Percentiles rank a stretch among this genome's conserved stretches.
Conservation (phyloP, 352 stramenopile species). For the Phytophthora agathidicida region DNA sequence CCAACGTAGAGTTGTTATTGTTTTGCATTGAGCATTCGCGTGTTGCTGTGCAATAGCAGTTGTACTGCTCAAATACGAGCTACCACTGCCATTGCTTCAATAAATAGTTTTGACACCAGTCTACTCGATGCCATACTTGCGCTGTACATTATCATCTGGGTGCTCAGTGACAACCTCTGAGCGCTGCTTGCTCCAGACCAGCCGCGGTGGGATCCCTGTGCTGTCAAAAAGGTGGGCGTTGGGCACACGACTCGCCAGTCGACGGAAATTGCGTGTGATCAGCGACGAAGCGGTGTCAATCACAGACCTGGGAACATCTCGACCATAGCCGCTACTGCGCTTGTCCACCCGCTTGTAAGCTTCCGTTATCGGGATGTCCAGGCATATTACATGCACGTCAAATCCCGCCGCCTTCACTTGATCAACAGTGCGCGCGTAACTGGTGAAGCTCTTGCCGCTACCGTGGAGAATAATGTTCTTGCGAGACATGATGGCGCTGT, state of each 20-base stretch:
- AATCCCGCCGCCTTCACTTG: slow-evolving; percentile 72
- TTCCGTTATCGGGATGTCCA: slow-evolving; percentile 68
- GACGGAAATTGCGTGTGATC: slow-evolving; percentile 73
- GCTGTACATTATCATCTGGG: slow-evolving; percentile 60
- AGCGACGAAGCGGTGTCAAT: slow-evolving; percentile 70
- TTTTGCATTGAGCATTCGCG: background rate
- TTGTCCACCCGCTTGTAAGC: slow-evolving; percentile 75
- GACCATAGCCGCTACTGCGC: slow-evolving; percentile 68
- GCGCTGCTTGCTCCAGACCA: slow-evolving; percentile 83
- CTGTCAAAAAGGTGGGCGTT: slow-evolving; percentile 82
- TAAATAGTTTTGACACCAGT: slow-evolving; percentile 24
- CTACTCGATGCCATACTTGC: slow-evolving; percentile 65
- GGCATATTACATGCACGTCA: slow-evolving; percentile 77
- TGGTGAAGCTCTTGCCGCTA: slow-evolving; percentile 75
- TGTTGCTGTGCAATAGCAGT: no score
- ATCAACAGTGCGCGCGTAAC: slow-evolving; percentile 66
- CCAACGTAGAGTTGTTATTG: background rate
- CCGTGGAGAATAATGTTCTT: slow-evolving; percentile 86
- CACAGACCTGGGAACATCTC: slow-evolving; percentile 65
- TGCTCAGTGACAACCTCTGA: slow-evolving; percentile 50
- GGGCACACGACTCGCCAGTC: slow-evolving; percentile 59
- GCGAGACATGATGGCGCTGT: slow-evolving; percentile 77
- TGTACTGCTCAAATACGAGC: no score
- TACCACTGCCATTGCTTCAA: no score
- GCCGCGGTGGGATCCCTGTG: slow-evolving; percentile 53